These are phyloP conservation scores for Punica granatum DNA, from an alignment of 345 rosid species.

Conservation along the genomic window DNA sequence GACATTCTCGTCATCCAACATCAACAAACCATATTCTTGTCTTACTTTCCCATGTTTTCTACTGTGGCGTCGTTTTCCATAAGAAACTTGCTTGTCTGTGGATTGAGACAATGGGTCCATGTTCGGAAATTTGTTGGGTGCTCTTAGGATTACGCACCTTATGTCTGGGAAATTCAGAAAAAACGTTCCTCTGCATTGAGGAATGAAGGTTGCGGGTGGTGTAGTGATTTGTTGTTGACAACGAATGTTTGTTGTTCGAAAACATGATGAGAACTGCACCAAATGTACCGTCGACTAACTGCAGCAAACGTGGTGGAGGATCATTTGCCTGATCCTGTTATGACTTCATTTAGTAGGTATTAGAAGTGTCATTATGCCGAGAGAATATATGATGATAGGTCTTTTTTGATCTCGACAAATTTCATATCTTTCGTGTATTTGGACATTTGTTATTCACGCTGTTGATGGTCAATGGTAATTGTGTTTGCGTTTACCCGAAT, in stretches of 20 bases:
- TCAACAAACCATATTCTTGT: not conserved
- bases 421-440: not conserved
- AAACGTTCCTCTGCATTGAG: not conserved
- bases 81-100: not conserved
- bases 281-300: not conserved
- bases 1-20: not conserved
- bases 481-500: not conserved
- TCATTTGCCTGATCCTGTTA: not conserved
- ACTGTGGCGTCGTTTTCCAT: not conserved
- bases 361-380: not conserved
- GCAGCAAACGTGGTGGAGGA: not conserved
- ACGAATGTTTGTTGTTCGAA: not conserved
- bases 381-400: not conserved
- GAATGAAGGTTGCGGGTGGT: not conserved
- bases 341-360: not conserved
- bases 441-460: not conserved
- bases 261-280: not conserved
- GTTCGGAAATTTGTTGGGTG: not conserved
- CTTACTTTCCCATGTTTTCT: not conserved
- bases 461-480: not conserved
- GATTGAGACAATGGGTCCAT: not conserved
- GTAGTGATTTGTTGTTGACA: not conserved
- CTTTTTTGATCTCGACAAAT: not conserved
- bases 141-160: not conserved
- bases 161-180: not conserved